Percentiles rank a stretch among this genome's conserved stretches.
Conservation (phyloP, 345 rosid genomes). For the Erucastrum elatum region DNA sequence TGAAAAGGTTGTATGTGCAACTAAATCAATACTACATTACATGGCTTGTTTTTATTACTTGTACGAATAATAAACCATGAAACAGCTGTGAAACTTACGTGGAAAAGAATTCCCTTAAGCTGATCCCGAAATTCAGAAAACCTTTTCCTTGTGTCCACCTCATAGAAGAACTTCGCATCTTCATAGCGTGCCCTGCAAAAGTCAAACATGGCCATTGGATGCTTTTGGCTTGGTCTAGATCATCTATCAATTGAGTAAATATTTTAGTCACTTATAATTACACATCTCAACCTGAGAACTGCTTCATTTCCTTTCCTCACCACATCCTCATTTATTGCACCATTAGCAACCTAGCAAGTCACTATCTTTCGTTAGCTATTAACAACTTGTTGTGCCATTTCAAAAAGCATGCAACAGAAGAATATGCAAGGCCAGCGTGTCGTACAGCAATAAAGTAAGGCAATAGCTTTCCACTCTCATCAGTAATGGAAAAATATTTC, state of each 20-base stretch:
- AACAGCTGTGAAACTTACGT: slow-evolving; percentile 54
- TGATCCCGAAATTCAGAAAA: slow-evolving; percentile 73
- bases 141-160: slow-evolving; percentile 69
- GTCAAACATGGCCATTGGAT: slow-evolving; percentile 9
- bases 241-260: slow-evolving; percentile 7
- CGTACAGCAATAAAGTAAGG: slow-evolving; percentile 89
- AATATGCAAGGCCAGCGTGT: slow-evolving; percentile 25
- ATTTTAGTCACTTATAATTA: slow-evolving; percentile 23
- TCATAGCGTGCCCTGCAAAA: slow-evolving; percentile 91
- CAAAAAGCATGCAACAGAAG: slow-evolving; percentile 17
- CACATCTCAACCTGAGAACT: slow-evolving; percentile 74
- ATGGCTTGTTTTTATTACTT: slow-evolving; percentile 7
- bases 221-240: slow-evolving; percentile 17
- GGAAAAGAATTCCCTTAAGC: slow-evolving; percentile 87
- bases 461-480: slow-evolving; percentile 65
- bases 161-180: slow-evolving; percentile 95
- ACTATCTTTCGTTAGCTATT: slow-evolving; percentile 19
- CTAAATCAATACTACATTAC: neutral
- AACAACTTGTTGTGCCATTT: slow-evolving; percentile 7
- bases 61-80: slow-evolving; percentile 2
- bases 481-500: slow-evolving; percentile 75
- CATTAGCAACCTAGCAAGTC: slow-evolving; percentile 85
- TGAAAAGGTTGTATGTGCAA: slow-evolving; percentile 7
- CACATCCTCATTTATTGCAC: slow-evolving; percentile 67
- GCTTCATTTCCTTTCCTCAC: slow-evolving; percentile 98